phyloP scores from a whole-genome alignment of 1,139 yeast genomes.

The Debaryomyces psychrophilus region DNA sequence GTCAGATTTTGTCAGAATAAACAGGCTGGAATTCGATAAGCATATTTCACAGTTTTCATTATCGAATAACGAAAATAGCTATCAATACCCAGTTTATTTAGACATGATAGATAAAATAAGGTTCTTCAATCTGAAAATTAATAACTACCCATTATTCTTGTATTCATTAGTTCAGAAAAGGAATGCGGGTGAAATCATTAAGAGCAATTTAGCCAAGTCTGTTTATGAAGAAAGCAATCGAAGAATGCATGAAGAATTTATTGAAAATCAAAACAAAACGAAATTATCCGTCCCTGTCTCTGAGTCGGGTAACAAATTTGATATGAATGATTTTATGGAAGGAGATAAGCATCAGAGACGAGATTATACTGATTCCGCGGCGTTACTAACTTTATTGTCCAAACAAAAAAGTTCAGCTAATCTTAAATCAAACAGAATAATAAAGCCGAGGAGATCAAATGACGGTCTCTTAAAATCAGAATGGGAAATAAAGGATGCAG shows the following conservation, averaged over 20 bases:
- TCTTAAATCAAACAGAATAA: slow-evolving; percentile 18
- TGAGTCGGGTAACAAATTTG: slow-evolving; percentile 20
- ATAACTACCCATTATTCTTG: slow-evolving; percentile 27
- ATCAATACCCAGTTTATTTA: slow-evolving; percentile 18
- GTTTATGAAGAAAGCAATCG: neutral
- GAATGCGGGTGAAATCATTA: neutral
- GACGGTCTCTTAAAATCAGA: slow-evolving; percentile 18
- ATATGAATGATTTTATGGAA: slow-evolving; percentile 27
- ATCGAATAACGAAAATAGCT: neutral
- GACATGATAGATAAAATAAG: slow-evolving; percentile 16
- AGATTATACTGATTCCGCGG: slow-evolving; percentile 29
- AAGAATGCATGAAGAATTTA: neutral
- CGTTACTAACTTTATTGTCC: slow-evolving; percentile 21
- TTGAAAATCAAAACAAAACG: neutral
- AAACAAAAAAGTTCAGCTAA: slow-evolving; percentile 21
- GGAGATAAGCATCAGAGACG: slow-evolving; percentile 10
- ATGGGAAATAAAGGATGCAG: slow-evolving; percentile 26
- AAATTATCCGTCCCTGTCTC: slow-evolving; percentile 4
- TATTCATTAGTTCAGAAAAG: slow-evolving; percentile 1
- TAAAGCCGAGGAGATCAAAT: slow-evolving; percentile 9
- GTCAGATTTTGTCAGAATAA: neutral
- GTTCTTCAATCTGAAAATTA: slow-evolving; percentile 22
- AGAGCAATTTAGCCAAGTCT: neutral
- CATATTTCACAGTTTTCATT: slow-evolving; percentile 12
- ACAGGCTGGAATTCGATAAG: slow-evolving; percentile 18